phyloP scores from a whole-genome alignment of 148 eudicot genomes.

The Chenopodium album region DNA sequence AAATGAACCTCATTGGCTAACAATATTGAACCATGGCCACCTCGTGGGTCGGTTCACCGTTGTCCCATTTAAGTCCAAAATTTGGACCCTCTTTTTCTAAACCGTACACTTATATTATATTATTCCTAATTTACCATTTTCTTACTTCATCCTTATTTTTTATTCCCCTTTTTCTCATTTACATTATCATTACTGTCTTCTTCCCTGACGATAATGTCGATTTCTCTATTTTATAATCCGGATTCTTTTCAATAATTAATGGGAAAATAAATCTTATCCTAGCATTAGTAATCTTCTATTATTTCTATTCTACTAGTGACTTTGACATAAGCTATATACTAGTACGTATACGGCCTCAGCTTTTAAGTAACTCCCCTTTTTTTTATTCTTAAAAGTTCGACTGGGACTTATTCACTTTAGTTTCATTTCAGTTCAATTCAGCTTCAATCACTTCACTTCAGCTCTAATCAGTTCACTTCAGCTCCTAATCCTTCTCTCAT shows the following conservation, averaged over 20 bases:
- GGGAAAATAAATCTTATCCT: neutral
- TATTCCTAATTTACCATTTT: neutral
- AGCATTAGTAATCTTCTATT: neutral
- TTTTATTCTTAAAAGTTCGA: too few relatives aligned
- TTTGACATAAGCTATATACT: too few relatives aligned
- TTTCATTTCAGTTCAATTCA: too few relatives aligned
- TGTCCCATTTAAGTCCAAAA: conserved; percentile 7
- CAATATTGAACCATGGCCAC: neutral
- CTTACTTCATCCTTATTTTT: neutral
- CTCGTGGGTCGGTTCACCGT: conserved; percentile 13
- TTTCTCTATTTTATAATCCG: neutral
- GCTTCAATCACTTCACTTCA: too few relatives aligned
- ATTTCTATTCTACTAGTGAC: too few relatives aligned
- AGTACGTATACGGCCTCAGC: too few relatives aligned
- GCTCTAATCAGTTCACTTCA: too few relatives aligned
- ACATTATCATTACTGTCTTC: neutral
- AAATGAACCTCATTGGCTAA: conserved; percentile 3
- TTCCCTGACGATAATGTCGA: neutral
- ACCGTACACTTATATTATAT: neutral
- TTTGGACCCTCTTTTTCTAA: neutral
- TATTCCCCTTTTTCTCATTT: neutral
- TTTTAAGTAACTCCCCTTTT: too few relatives aligned
- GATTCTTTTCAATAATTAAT: too few relatives aligned
- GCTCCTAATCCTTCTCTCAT: too few relatives aligned
- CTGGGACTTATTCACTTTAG: too few relatives aligned